Percentiles rank a stretch among this genome's conserved stretches.
Conservation (phyloP, 768 basidiomycete species). For the Rhodotorula toruloides region DNA sequence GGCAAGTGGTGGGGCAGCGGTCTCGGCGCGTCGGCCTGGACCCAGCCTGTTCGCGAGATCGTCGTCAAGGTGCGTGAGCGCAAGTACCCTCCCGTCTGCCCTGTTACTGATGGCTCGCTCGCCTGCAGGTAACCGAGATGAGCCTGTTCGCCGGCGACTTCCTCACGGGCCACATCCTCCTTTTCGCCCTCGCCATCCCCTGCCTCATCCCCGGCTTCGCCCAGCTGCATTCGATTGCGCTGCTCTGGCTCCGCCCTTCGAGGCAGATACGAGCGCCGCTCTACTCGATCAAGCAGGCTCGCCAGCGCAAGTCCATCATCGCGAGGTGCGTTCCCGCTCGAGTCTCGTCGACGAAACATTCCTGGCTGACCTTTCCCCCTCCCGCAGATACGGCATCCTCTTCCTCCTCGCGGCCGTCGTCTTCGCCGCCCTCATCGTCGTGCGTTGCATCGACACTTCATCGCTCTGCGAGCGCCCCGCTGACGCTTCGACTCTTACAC, state of each 20-base stretch:
- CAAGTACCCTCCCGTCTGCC: constrained; percentile 7
- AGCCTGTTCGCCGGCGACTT: constrained; percentile 94
- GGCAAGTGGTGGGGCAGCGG: constrained; percentile 92
- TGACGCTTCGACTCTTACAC: constrained; percentile 51
- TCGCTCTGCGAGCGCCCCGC: neutral
- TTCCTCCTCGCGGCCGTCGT: constrained; percentile 67
- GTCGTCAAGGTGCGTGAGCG: constrained; percentile 92
- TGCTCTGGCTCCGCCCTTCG: constrained; percentile 93
- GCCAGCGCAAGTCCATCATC: constrained; percentile 54
- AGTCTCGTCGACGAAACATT: neutral
- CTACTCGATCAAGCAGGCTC: constrained; percentile 62
- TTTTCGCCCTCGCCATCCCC: constrained; percentile 49
- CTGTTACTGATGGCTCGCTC: neutral
- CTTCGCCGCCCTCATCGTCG: constrained; percentile 64
- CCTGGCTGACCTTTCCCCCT: neutral
- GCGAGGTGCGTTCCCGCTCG: constrained; percentile 57
- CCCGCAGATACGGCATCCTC: constrained; percentile 53
- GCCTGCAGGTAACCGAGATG: constrained; percentile 55
- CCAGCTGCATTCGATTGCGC: constrained; percentile 78
- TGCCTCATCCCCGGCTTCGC: constrained; percentile 87
- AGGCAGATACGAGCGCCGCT: constrained; percentile 87
- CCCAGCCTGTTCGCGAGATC: constrained; percentile 96
- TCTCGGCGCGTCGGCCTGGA: constrained; percentile 82
- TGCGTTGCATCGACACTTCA: neutral
- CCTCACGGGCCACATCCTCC: constrained; percentile 46